Percentiles rank a stretch among this genome's conserved stretches.
These are phyloP conservation scores for Xylariales sp. DNA, from an alignment of 2,329 filamentous ascomycete species.

Conservation along the genomic window DNA sequence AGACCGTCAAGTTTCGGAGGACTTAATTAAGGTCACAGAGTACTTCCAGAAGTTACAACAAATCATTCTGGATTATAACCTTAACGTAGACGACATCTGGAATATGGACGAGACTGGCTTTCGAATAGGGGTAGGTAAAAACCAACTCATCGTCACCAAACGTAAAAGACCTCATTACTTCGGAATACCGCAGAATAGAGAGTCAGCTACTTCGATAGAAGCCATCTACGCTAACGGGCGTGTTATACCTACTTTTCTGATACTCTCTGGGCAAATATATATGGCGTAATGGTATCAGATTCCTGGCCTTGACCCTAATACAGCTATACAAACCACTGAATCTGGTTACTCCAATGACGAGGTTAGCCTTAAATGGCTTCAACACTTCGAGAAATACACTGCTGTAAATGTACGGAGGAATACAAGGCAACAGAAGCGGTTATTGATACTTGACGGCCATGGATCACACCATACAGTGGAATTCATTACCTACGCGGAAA, in stretches of 20 bases:
- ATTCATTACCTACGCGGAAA: constrained; percentile 11
- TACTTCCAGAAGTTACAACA: constrained; percentile 4
- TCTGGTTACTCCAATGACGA: constrained; percentile 8
- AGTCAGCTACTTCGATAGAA: constrained; percentile 10
- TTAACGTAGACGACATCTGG: constrained; percentile 3
- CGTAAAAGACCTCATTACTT: neutral
- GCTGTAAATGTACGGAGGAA: neutral
- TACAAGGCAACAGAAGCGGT: neutral
- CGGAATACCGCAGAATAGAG: constrained; percentile 7
- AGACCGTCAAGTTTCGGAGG: neutral
- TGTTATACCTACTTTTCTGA: constrained; percentile 7
- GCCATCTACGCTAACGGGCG: constrained; percentile 5
- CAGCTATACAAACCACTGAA: constrained; percentile 1
- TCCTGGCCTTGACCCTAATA: constrained; percentile 2
- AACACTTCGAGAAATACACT: constrained; percentile 5
- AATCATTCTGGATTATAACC: neutral
- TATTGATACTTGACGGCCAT: constrained; percentile 12
- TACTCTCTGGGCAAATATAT: constrained; percentile 7
- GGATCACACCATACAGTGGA: constrained; percentile 9
- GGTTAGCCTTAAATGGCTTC: constrained; percentile 1
- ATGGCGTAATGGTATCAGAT: constrained; percentile 3
- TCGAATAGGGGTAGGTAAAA: constrained; percentile 3
- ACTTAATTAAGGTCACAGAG: neutral
- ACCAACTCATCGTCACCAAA: constrained; percentile 7
- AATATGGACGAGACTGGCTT: constrained; percentile 9